Evolutionary conservation across 1,284 basidiomycete genomes (phyloP), one percentile per base, ranked within the genome.

Genomic region (Microstroma glucosiphilum): DNA sequence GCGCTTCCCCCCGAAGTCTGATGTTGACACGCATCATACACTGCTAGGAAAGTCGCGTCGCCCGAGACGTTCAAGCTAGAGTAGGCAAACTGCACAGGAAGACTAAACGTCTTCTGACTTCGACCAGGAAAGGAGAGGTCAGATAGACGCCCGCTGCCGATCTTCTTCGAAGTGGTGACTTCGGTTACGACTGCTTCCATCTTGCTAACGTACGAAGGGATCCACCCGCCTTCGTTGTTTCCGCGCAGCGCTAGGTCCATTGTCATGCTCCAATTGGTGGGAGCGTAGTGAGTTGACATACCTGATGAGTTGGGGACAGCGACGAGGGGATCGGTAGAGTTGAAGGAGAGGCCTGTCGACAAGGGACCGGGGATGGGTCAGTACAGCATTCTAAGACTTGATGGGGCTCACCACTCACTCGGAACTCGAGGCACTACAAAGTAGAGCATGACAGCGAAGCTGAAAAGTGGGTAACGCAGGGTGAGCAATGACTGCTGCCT

Each of bases 391-490:
- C 40, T 21, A 58, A 48, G 30, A 30, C 9, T 51, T 41, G 17
- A 23, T 21, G 21, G 6, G n/a, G 43, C 21, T 48, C 6, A 48
- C 17, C 3, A 62, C 63, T 30, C 40, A 64, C 63, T 56, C 1
- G 74, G 74, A 9, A 75, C 72, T 4, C 74, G 69, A 0, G 74
- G 74, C 19, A 76, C 75, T 25, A 75, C 69, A 62, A 76, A 76
- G 66, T 63, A 76, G 1, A 76, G 65, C 56, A 66, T 25, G 37
- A 72, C 48, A 12, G 64, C 74, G 6, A 76, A 59, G 26, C 57
- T 56, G 61, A 23, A 7, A 30, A 37, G 12, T 37, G 9, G 4
- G 30, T 37, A 37, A 7, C 19, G 60, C 17, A 19, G 49, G 30
- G 30, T 48, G 8, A 51, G 60, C 57, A 2, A 15, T 53, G 15